phyloP scores from a whole-genome alignment of 1,139 yeast species.

The Geotrichum candidum region DNA sequence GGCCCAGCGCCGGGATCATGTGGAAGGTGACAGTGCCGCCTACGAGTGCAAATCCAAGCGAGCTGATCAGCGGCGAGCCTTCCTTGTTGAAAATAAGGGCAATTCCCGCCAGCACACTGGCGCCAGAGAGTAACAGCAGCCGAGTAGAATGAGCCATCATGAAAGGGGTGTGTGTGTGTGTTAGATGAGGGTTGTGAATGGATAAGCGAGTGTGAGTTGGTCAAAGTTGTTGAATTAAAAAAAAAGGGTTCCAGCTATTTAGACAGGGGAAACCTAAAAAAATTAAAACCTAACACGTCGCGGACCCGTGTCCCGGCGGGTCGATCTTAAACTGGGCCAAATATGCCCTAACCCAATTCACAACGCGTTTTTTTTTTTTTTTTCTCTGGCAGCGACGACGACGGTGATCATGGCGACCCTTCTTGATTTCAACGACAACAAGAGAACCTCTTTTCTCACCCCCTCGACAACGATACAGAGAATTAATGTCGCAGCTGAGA shows the following conservation, averaged over 20 bases:
- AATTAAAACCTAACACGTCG: background rate
- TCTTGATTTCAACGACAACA: background rate
- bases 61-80: constrained; percentile 29
- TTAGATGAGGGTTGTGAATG: background rate
- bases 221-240: background rate
- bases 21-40: constrained; percentile 57
- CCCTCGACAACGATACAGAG: background rate
- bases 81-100: constrained; percentile 23
- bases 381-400: background rate
- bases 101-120: constrained; percentile 16
- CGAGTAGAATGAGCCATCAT: background rate
- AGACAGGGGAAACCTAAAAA: background rate
- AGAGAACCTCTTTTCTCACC: background rate
- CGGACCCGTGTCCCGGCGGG: background rate
- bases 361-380: background rate
- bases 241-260: background rate
- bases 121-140: constrained; percentile 4
- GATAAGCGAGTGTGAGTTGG: background rate
- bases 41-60: constrained; percentile 55
- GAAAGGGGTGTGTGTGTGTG: background rate
- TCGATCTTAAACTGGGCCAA: background rate
- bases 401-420: background rate
- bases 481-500: constrained; percentile 35
- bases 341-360: background rate
- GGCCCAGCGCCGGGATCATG: constrained; percentile 62